Evolutionary conservation across 2,329 filamentous ascomycete species (phyloP).

Genomic region (Microsporum canis): DNA sequence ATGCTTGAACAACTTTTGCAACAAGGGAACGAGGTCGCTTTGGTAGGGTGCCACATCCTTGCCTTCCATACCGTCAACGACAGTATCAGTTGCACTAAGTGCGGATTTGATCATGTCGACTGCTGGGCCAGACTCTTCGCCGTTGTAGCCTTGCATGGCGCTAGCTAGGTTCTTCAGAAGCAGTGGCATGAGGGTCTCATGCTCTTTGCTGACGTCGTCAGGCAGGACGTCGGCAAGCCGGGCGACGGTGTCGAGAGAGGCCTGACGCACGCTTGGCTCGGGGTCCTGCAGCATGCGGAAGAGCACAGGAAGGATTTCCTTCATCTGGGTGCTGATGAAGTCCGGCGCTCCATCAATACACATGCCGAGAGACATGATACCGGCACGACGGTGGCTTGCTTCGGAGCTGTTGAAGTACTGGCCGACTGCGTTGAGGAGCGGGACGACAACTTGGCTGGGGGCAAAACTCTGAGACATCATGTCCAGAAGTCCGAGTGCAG

Average conservation of each 20-base stretch:
- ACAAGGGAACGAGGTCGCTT: constrained; percentile 67
- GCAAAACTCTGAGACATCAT: constrained; percentile 79
- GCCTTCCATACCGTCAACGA: constrained; percentile 72
- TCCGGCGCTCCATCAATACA: constrained; percentile 94
- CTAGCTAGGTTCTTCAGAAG: constrained; percentile 82
- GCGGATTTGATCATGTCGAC: constrained; percentile 79
- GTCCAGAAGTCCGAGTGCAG: constrained; percentile 77
- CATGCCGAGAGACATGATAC: constrained; percentile 83
- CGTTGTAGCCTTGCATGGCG: constrained; percentile 56
- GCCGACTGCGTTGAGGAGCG: constrained; percentile 75
- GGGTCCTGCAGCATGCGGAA: constrained; percentile 71
- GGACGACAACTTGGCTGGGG: constrained; percentile 86
- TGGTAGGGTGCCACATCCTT: constrained; percentile 75
- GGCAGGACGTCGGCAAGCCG: constrained; percentile 86
- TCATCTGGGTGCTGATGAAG: constrained; percentile 88
- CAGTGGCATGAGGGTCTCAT: constrained; percentile 70
- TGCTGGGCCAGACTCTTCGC: constrained; percentile 58
- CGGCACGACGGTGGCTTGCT: constrained; percentile 73
- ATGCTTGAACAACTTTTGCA: constrained; percentile 73
- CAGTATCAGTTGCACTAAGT: constrained; percentile 80
- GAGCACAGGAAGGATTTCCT: constrained; percentile 73
- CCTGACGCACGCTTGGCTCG: constrained; percentile 74
- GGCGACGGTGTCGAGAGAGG: constrained; percentile 76
- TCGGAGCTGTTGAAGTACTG: constrained; percentile 65
- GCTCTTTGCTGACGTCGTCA: constrained; percentile 77